Evolutionary conservation across 345 rosid genomes (phyloP).

Genomic region (Gossypium rotundifolium): DNA sequence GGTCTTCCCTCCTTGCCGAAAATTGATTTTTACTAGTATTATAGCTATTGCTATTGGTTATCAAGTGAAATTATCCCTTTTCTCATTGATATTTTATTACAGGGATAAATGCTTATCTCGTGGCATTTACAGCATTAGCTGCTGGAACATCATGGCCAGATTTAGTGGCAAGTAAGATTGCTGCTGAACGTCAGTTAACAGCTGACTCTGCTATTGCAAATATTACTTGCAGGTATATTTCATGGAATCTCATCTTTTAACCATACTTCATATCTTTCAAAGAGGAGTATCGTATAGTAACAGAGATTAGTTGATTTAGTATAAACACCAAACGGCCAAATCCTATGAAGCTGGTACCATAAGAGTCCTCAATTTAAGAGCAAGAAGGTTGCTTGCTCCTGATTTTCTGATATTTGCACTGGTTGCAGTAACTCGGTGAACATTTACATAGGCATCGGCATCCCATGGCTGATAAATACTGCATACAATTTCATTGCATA

Average conservation of each 20-base stretch:
- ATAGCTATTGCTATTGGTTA: not conserved
- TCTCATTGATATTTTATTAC: slow-evolving; percentile 13
- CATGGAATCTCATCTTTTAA: not conserved
- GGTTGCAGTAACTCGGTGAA: slow-evolving; percentile 83
- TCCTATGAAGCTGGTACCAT: not conserved
- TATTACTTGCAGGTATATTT: slow-evolving; percentile 83
- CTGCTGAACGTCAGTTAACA: slow-evolving; percentile 83
- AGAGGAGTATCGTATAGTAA: not conserved
- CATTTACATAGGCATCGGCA: slow-evolving; percentile 82
- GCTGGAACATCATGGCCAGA: slow-evolving; percentile 97
- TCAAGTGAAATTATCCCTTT: not conserved
- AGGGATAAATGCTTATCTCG: slow-evolving; percentile 90
- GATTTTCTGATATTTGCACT: not conserved
- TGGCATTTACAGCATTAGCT: slow-evolving; percentile 94
- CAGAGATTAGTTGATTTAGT: not conserved
- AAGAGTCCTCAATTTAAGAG: not conserved
- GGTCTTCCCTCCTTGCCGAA: slow-evolving; percentile 33
- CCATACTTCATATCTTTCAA: not conserved
- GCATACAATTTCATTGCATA: slow-evolving; percentile 68
- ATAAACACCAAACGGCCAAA: not conserved
- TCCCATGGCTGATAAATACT: slow-evolving; percentile 92
- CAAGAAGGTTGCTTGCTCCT: not conserved
- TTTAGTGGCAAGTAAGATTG: slow-evolving; percentile 93
- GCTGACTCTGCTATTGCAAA: slow-evolving; percentile 98
- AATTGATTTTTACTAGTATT: not conserved